phyloP scores from a whole-genome alignment of 176 grass and related monocot genomes.

The Chrysopogon serrulatus region DNA sequence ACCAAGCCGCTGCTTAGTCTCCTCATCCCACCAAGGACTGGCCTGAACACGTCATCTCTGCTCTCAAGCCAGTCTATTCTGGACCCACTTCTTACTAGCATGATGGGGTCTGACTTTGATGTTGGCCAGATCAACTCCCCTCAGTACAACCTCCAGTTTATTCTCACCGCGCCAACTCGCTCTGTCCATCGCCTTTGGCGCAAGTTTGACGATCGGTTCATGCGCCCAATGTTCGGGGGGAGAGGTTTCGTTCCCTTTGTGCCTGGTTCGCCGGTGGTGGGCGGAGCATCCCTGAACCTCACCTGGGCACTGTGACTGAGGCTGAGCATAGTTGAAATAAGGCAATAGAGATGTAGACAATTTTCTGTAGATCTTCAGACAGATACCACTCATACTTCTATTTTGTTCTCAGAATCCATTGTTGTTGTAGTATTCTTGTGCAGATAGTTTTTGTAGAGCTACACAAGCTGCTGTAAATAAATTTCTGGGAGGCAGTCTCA shows the following conservation, averaged over 20 bases:
- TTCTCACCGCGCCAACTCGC: conserved; percentile 59
- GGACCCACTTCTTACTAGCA: conserved; percentile 54
- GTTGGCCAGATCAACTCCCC: conserved; percentile 26
- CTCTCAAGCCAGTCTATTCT: conserved; percentile 55
- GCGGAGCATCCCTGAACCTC: conserved; percentile 29
- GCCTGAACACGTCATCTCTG: conserved; percentile 26
- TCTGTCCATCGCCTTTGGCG: conserved; percentile 87
- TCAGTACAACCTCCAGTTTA: conserved; percentile 47
- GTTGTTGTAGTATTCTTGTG: conserved; percentile 1
- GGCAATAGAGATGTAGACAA: neutral
- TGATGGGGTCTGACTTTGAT: conserved; percentile 52
- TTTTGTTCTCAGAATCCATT: neutral
- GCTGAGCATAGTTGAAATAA: conserved; percentile 32
- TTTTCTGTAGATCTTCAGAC: conserved; percentile 31
- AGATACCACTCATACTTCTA: neutral
- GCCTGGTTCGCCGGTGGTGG: conserved; percentile 79
- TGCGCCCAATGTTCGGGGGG: conserved; percentile 82
- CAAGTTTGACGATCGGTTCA: conserved; percentile 80
- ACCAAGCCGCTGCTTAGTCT: conserved; percentile 77
- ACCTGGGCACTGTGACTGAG: conserved; percentile 34
- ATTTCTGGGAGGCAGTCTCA: conserved; percentile 6
- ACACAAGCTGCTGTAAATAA: conserved; percentile 18
- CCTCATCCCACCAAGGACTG: conserved; percentile 55
- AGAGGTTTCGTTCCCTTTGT: conserved; percentile 82
- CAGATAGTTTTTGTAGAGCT: conserved; percentile 24